These are phyloP conservation scores for Ophiosphaerella herpotricha DNA, from an alignment of 2,329 filamentous ascomycete genomes.

Conservation along the genomic window DNA sequence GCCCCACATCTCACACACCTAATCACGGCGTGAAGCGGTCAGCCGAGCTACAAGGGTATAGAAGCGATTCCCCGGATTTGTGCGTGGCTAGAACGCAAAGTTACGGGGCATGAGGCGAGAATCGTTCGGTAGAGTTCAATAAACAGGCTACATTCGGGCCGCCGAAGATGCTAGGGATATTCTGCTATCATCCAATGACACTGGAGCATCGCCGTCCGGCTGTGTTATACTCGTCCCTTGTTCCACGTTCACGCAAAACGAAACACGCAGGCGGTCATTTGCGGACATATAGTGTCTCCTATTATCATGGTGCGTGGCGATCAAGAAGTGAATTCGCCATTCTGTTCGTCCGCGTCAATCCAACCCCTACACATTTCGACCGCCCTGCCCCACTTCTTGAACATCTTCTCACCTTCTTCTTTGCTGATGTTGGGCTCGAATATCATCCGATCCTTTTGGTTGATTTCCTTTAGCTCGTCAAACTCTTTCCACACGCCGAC, in stretches of 20 bases:
- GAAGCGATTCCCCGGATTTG: background rate
- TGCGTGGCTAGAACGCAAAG: background rate
- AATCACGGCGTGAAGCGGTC: conserved; percentile 55
- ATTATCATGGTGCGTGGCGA: conserved; percentile 23
- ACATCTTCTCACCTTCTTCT: conserved; percentile 65
- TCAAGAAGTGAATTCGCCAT: conserved; percentile 35
- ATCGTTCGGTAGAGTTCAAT: background rate
- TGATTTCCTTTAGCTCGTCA: conserved; percentile 73
- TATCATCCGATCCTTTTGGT: conserved; percentile 68
- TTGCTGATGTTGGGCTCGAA: conserved; percentile 70
- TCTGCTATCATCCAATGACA: background rate
- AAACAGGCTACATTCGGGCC: background rate
- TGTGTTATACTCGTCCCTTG: background rate
- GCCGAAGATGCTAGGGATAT: conserved; percentile 1
- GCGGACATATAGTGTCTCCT: conserved; percentile 26
- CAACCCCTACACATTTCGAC: conserved; percentile 80
- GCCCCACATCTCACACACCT: background rate
- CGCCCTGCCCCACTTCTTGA: conserved; percentile 74
- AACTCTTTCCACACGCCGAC: conserved; percentile 78
- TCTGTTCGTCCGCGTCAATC: conserved; percentile 54
- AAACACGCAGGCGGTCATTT: conserved; percentile 22
- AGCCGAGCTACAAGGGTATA: background rate
- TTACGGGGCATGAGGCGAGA: background rate
- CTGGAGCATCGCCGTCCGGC: background rate
- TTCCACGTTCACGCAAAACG: background rate